Evolutionary conservation across 306 rosid genomes (phyloP).

Genomic region (Pyrus bretschneideri): DNA sequence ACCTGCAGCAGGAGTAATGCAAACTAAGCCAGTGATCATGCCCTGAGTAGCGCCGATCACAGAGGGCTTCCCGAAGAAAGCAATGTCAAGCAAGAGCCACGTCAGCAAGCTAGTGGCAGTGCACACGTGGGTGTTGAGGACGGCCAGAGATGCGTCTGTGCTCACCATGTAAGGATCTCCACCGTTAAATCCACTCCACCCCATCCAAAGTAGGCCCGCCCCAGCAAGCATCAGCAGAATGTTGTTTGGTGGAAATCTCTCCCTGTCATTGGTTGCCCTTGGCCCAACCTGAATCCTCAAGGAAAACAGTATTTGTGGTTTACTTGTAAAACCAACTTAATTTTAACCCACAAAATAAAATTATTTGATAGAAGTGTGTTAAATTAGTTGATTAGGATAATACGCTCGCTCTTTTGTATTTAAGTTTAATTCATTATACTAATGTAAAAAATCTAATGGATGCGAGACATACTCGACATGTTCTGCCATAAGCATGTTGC

Average conservation of each 20-base stretch:
- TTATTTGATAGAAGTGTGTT: too few relatives aligned
- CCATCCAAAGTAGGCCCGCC: conserved; percentile 47
- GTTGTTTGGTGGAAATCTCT: conserved; percentile 46
- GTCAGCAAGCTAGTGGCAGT: conserved; percentile 39
- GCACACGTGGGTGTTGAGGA: conserved; percentile 47
- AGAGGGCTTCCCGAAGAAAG: conserved; percentile 39
- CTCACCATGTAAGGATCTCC: conserved; percentile 42
- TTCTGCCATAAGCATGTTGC: too few relatives aligned
- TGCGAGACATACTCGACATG: too few relatives aligned
- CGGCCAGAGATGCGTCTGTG: conserved; percentile 41
- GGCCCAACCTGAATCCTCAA: conserved; percentile 34
- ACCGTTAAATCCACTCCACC: conserved; percentile 51
- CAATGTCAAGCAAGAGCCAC: conserved; percentile 39
- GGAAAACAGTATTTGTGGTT: background rate
- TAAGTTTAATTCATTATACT: too few relatives aligned
- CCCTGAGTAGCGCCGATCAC: conserved; percentile 50
- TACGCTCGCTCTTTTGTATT: too few relatives aligned
- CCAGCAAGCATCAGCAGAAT: conserved; percentile 42
- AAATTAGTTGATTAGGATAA: too few relatives aligned
- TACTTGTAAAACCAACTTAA: background rate
- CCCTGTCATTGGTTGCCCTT: conserved; percentile 27
- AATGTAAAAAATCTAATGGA: too few relatives aligned
- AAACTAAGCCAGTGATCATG: conserved; percentile 43
- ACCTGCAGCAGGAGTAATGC: conserved; percentile 47
- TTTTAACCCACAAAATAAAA: background rate